Conservation (phyloP, 176 grass and related monocot genomes). For the Triticum urartu region DNA sequence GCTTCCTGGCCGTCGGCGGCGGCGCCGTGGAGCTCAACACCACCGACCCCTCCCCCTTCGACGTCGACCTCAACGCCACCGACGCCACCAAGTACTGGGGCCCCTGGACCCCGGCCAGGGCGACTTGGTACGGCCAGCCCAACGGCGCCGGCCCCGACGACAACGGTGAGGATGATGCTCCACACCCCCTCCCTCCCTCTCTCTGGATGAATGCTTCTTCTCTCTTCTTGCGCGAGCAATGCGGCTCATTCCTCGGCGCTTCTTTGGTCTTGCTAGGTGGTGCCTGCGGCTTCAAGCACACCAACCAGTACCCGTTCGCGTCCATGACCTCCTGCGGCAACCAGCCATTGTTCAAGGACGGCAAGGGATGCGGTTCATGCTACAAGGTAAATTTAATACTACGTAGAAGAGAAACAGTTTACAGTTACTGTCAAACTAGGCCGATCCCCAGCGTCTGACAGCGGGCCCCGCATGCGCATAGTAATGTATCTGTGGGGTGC, state of each 20-base stretch:
- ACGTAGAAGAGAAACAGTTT: not conserved
- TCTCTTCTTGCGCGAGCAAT: not conserved
- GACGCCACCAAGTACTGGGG: constrained; percentile 30
- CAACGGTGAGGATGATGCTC: constrained; percentile 40
- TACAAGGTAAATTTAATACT: constrained; percentile 46
- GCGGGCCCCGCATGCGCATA: not conserved
- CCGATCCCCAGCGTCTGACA: not conserved
- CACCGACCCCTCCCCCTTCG: not conserved
- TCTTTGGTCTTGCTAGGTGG: constrained; percentile 43
- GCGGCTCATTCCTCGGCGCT: not conserved
- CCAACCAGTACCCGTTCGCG: constrained; percentile 64
- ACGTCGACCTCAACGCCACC: constrained; percentile 35
- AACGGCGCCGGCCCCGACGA: constrained; percentile 75
- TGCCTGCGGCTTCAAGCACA: constrained; percentile 82
- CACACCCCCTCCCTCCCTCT: not conserved
- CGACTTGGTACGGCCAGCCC: constrained; percentile 90
- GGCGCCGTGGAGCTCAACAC: constrained; percentile 25
- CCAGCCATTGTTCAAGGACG: constrained; percentile 74
- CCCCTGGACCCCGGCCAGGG: constrained; percentile 59
- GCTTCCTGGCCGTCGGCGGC: constrained; percentile 19
- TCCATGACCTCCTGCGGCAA: constrained; percentile 85
- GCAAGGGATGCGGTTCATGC: constrained; percentile 89
- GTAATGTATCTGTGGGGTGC: not conserved
- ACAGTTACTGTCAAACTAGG: constrained; percentile 7
- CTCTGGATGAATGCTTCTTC: not conserved